Evolutionary conservation across 2,329 filamentous ascomycete species (phyloP), one percentile per base, ranked within the genome.

Genomic region (Penicillium polonicum): DNA sequence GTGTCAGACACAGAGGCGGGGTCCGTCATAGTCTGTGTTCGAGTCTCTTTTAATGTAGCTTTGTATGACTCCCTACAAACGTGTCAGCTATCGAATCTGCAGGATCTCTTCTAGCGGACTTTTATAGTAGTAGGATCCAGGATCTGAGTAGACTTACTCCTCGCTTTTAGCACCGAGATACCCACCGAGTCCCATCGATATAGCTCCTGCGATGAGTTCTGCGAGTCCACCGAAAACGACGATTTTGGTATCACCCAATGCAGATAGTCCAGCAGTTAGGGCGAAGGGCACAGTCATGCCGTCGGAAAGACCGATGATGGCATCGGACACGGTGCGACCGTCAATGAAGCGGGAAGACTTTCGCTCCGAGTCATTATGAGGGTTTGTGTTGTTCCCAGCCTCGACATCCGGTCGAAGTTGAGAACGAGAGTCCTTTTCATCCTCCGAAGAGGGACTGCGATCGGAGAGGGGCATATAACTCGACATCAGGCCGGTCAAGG

Each of bases 221-320:
- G 89, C 89, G 31, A 90, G 78, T 7, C 89, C 89, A 51, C 87
- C 89, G 62, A 88, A 85, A 58, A 93, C 84, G 62, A 89, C 86
- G 4, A 88, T 82, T 48, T 80, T 82, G 33, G 85, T 86, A 69
- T 84, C 80, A n/a, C 86, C 86, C 45, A 89, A 77, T 2, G 76
- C 77, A 8, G 71, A 76, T 51, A 92, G 79, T 15, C 89, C 89
- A 0, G 90, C 89, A 0, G 88, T 91, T 38, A 92, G 79, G 17
- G 89, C 89, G 65, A 92, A 92, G 0, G 89, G 89, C 0, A 92
- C 89, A 0, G 89, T 92, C 65, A 92, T 80, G 17, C 89, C 89
- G 68, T 92, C 89, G 0, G 89, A 87, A 65, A 92, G 86, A 52
- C 89, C 89, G 64, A 92, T 87, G 59, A 89, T 91, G 61, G 86